Base-by-base conservation (phyloP, 23 red algal genomes). In the Gracilaria caudata region DNA sequence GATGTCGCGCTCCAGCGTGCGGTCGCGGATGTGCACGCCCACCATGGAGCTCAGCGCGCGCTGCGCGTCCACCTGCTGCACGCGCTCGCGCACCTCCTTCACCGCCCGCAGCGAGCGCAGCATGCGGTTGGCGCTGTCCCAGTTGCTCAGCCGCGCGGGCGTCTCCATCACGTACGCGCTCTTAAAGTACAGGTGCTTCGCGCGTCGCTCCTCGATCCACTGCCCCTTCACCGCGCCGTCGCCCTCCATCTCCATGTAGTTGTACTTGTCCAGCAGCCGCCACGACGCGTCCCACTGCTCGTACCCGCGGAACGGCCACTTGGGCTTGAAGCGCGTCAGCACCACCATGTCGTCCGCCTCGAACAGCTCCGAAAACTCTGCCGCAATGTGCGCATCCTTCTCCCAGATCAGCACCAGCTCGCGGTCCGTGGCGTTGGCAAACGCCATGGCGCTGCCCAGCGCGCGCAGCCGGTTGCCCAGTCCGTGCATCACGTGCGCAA, bases 211-310 rank as follows among this genome's bases (percentile, higher is more conserved):
- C 14, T 29, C 66, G 28, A 95, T 86, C 9, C 29, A n/a, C 81
- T 84, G 73, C 23, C 81, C 93, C 61, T 95, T 95, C 41, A 90
- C 51, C 33, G 93, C 93, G 16, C 86, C 92, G 2, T 78, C 30
- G 5, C 77, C 77, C 54, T 95, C 93, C 80, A 90, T 86, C 66
- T 95, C 93, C 84, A 95, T 95, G 78, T 95, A 95, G 79, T 95
- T 95, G 84, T 81, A 83, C 21, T 51, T 44, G 21, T 78, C 47
- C 43, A 95, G 46, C 24, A 43, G 40, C 46, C 26, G 28, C 86
- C 86, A 95, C 11, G 80, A 36, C 44, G 20, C 12, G 73, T 95
- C 93, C 11, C 55, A 95, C 55, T 75, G 19, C 13, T 90, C 80
- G 33, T 81, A 56, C 0, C 79, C 93, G 14, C 21, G 20, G 55